Conservation (phyloP, 352 stramenopile genomes). For the Blastocystis hominis region DNA sequence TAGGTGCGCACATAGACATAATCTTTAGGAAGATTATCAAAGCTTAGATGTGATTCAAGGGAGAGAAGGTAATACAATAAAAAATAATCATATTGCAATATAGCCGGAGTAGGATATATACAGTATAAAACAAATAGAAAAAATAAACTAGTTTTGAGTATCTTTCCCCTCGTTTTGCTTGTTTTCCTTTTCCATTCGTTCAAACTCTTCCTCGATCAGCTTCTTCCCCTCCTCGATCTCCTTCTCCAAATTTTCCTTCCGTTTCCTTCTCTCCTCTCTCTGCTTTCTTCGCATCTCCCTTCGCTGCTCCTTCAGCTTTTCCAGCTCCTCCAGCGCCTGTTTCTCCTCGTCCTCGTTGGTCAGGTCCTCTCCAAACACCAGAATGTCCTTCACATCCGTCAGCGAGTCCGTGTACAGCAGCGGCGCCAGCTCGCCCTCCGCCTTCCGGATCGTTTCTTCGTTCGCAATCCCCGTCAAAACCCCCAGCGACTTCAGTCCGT, state of each 20-base stretch:
- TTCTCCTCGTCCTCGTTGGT: conserved; percentile 52
- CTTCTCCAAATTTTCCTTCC: background rate
- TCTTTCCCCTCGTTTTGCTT: background rate
- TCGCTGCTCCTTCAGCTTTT: background rate
- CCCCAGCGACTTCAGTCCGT: conserved; percentile 1
- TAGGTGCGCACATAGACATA: too few relatives aligned
- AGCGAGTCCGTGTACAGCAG: background rate
- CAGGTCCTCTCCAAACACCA: conserved; percentile 33
- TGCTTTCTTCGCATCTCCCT: background rate
- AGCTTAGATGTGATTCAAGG: too few relatives aligned
- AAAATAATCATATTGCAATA: too few relatives aligned
- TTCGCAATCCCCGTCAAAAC: background rate
- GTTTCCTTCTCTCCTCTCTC: background rate
- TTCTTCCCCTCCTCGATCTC: conserved; percentile 19
- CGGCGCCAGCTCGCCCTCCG: background rate
- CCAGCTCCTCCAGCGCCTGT: conserved; percentile 6
- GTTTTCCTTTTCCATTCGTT: conserved; percentile 6
- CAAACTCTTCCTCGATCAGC: background rate
- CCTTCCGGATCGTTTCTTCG: background rate
- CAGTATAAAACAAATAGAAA: too few relatives aligned
- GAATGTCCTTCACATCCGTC: background rate
- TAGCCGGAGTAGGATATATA: too few relatives aligned
- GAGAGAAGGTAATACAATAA: too few relatives aligned
- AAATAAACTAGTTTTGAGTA: too few relatives aligned
- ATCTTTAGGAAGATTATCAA: too few relatives aligned